Evolutionary conservation across 768 basidiomycete species (phyloP).

Genomic region (Trametes cubensis): DNA sequence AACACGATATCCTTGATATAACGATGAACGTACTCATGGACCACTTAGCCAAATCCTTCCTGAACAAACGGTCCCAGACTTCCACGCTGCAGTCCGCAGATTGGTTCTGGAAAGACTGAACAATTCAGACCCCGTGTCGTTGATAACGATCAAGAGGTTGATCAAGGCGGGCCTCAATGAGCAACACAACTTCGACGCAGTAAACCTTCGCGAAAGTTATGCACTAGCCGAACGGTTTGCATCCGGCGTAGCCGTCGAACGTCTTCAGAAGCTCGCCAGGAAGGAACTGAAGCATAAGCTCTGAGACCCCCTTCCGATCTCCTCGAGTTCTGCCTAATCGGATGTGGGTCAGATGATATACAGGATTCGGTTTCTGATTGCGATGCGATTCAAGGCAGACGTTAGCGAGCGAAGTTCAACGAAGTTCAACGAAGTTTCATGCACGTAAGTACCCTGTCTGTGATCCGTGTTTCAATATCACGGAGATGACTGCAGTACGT

Average conservation of each 20-base stretch:
- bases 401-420: no score
- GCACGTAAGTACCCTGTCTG: no score
- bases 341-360: no score
- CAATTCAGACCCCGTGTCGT: conserved; percentile 56
- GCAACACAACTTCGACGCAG: conserved; percentile 63
- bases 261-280: conserved; percentile 59
- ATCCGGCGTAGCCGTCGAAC: conserved; percentile 56
- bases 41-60: conserved; percentile 60
- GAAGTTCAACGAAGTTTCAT: no score
- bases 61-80: conserved; percentile 49
- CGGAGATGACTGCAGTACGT: no score
- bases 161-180: conserved; percentile 59
- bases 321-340: no score
- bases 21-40: no score
- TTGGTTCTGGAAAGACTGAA: conserved; percentile 54
- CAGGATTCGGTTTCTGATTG: no score
- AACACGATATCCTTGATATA: neutral
- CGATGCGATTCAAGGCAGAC: no score
- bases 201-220: conserved; percentile 70
- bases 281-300: conserved; percentile 72
- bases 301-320: conserved; percentile 30
- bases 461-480: no score
- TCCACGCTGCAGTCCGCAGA: conserved; percentile 54
- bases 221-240: conserved; percentile 68
- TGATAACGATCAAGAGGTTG: conserved; percentile 55